Conservation (phyloP, 1,139 yeast genomes). For the Yamadazyma atmosphaerica region DNA sequence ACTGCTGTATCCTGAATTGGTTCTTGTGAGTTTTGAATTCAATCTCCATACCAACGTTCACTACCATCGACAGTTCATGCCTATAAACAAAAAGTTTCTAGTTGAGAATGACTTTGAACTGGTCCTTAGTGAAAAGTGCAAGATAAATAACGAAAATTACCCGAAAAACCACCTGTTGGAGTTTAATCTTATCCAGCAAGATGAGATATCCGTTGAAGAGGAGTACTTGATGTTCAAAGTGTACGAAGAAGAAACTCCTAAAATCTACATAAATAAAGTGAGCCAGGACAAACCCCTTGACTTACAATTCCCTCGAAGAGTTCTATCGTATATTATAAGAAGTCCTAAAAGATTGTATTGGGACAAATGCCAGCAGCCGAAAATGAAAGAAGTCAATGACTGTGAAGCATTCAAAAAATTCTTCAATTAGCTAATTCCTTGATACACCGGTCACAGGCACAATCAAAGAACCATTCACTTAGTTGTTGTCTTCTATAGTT, state of each 20-base stretch:
- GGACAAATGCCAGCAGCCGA: slow-evolving; percentile 70
- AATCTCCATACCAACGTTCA: slow-evolving; percentile 60
- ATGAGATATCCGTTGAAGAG: slow-evolving; percentile 26
- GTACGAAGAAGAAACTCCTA: slow-evolving; percentile 17
- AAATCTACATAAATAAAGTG: slow-evolving; percentile 25
- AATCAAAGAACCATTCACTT: slow-evolving; percentile 61
- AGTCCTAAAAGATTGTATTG: slow-evolving; percentile 66
- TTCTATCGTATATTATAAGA: slow-evolving; percentile 59
- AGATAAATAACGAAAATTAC: slow-evolving; percentile 51
- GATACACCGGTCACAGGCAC: slow-evolving; percentile 53
- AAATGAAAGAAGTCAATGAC: slow-evolving; percentile 58
- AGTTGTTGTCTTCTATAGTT: slow-evolving; percentile 44
- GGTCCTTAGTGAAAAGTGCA: slow-evolving; percentile 38
- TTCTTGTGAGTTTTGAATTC: slow-evolving; percentile 61
- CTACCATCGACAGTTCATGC: slow-evolving; percentile 63
- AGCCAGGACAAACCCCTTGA: slow-evolving; percentile 45
- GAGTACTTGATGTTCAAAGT: slow-evolving; percentile 43
- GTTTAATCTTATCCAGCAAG: slow-evolving; percentile 35
- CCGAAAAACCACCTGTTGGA: slow-evolving; percentile 42
- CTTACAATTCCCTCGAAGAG: slow-evolving; percentile 78
- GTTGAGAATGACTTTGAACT: slow-evolving; percentile 28
- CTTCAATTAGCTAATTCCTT: slow-evolving; percentile 24
- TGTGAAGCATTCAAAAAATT: slow-evolving; percentile 56
- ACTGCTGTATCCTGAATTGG: slow-evolving; percentile 31
- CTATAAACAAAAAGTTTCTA: slow-evolving; percentile 48